Base-by-base conservation (phyloP, 495 filamentous ascomycete genomes). In the Daldinia concentrica region DNA sequence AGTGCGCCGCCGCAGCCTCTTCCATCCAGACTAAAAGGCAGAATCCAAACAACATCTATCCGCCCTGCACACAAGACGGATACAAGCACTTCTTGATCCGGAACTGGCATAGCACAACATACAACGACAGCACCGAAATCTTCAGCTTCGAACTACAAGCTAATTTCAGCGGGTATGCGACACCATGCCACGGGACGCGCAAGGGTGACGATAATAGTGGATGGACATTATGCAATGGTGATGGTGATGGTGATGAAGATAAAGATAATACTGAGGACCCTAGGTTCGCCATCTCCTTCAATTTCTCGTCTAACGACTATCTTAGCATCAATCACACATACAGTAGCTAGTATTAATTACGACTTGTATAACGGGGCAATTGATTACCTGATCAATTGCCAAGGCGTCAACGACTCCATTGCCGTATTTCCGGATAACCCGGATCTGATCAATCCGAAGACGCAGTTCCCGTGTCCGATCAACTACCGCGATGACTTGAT, bases 271-370 rank as follows among this genome's bases (percentile, higher is more conserved):
- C 22, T 9, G 8, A 15, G 4, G 48, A 52, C 9, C 9, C 17
- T 2, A 39, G 32, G 9, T 58, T 60, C 32, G 15, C 22, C 9
- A 39, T 39, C 5, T 51, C 2, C 9, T 71, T 71, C 41, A 63
- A 71, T 26, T 71, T 66, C 62, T 50, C 68, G 32, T 41, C 37
- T 1, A 71, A 71, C 68, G 68, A 71, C 50, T 71, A 56, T 37
- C 12, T 71, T 36, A 43, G 3, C 29, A 6, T 71, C 22, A 55
- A 66, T 19, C 62, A 65, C 50, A 61, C 68, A 0, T 71, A 32
- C 57, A 12, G 30, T 39, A 2, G 60, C 32, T 0, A 58, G 11
- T 4, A 45, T 69, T 0, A 36, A 41, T n/a, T 69, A 51, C 32
- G 66, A 69, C 26, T 39, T 69, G 22, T 63, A 69, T 19, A 69